Percentiles rank a stretch among this genome's conserved stretches.
These are phyloP conservation scores for Rachicladosporium sp. DNA, from an alignment of 2,329 filamentous ascomycete species.

Conservation along the genomic window DNA sequence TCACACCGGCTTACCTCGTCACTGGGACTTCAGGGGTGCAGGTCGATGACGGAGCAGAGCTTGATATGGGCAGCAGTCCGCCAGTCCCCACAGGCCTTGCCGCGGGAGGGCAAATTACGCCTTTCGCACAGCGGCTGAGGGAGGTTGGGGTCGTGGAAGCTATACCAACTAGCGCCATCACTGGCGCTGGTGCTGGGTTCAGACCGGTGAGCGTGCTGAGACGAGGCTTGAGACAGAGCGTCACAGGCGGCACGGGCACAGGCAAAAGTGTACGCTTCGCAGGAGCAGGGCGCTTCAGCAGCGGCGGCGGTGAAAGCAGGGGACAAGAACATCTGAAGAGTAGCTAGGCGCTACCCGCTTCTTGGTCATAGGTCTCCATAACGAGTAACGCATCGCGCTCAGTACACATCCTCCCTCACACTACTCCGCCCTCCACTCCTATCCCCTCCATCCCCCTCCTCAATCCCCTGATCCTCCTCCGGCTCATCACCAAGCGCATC, in stretches of 20 bases:
- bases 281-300: not conserved
- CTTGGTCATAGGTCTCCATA: no score
- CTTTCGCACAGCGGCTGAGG: constrained; percentile 26
- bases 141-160: constrained; percentile 17
- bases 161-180: not conserved
- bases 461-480: constrained; percentile 13
- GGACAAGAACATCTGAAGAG: no score
- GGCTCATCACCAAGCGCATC: constrained; percentile 35
- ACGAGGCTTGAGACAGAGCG: not conserved
- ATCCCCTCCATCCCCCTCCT: constrained; percentile 18
- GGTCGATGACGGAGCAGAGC: no score
- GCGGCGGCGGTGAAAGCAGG: no score
- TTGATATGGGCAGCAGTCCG: no score
- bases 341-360: no score
- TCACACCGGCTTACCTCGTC: constrained; percentile 14
- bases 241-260: constrained; percentile 2
- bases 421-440: constrained; percentile 20
- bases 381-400: no score
- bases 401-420: no score
- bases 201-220: constrained; percentile 4
- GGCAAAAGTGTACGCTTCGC: constrained; percentile 8
- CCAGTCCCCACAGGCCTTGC: no score
- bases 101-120: constrained; percentile 21
- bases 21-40: constrained; percentile 8
- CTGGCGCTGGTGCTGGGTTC: constrained; percentile 5